Evolutionary conservation across 805 yeast species (phyloP).

Genomic region (Millerozyma acaciae): DNA sequence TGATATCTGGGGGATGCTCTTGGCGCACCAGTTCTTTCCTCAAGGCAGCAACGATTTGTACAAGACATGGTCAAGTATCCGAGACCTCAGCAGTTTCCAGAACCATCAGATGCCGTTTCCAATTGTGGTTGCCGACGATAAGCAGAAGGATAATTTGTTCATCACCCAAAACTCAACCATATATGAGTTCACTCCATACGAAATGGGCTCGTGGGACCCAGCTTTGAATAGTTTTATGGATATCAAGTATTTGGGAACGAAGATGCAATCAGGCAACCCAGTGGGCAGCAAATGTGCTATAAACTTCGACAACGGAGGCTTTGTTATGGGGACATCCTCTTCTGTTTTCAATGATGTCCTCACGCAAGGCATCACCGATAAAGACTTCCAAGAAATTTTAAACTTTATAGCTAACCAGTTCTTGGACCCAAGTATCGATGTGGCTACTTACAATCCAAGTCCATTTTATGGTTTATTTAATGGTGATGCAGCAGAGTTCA

Average conservation of each 20-base stretch:
- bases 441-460: conserved; percentile 39
- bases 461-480: conserved; percentile 30
- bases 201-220: conserved; percentile 43
- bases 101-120: conserved; percentile 38
- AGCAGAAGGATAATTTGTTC: conserved; percentile 57
- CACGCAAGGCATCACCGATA: conserved; percentile 17
- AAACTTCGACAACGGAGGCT: conserved; percentile 37
- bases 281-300: conserved; percentile 18
- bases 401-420: conserved; percentile 21
- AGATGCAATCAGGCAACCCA: conserved; percentile 18
- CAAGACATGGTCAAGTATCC: conserved; percentile 29
- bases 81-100: conserved; percentile 19
- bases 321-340: conserved; percentile 38
- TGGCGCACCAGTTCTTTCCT: conserved; percentile 30
- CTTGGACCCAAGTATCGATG: conserved; percentile 26
- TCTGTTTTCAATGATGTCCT: conserved; percentile 34
- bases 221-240: conserved; percentile 28
- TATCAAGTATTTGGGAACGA: conserved; percentile 27
- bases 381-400: conserved; percentile 22
- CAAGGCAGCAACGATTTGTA: conserved; percentile 25
- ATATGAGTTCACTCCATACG: conserved; percentile 36
- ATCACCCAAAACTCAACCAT: conserved; percentile 65
- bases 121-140: conserved; percentile 47
- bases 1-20: conserved; percentile 39
- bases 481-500: conserved; percentile 14